phyloP scores from a whole-genome alignment of 441 rosid species.

The Gossypium davidsonii region DNA sequence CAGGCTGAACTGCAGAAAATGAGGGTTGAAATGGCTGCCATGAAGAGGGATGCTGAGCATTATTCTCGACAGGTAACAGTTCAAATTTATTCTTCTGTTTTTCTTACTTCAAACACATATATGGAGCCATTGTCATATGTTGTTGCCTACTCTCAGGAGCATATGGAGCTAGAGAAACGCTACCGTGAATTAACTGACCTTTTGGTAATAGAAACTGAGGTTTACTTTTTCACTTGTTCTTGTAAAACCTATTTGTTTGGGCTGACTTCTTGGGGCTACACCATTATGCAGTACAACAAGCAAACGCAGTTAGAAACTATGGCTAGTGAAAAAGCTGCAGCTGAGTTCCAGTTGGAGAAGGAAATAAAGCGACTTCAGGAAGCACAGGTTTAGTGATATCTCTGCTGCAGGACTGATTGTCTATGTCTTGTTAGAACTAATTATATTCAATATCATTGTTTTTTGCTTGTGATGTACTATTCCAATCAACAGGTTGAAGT shows the following conservation, averaged over 20 bases:
- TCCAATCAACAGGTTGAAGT: conserved; percentile 61
- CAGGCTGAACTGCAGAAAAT: conserved; percentile 93
- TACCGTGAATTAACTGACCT: conserved; percentile 96
- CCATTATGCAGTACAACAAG: conserved; percentile 71
- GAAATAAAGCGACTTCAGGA: conserved; percentile 82
- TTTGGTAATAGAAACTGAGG: conserved; percentile 51
- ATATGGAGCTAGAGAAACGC: conserved; percentile 93
- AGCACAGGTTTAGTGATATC: conserved; percentile 51
- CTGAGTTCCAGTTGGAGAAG: conserved; percentile 96
- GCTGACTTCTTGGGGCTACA: conserved; percentile 15
- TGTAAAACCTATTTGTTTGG: conserved; percentile 2
- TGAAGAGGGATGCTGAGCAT: conserved; percentile 98
- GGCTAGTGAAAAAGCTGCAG: conserved; percentile 98
- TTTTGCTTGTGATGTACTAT: conserved; percentile 9
- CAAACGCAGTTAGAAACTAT: conserved; percentile 97
- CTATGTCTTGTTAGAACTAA: conserved; percentile 7
- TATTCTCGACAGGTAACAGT: conserved; percentile 88
- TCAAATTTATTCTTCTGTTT: conserved; percentile 16
- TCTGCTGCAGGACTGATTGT: not conserved
- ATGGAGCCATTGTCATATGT: conserved; percentile 20
- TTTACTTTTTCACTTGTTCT: conserved; percentile 14
- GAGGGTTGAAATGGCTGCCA: conserved; percentile 96
- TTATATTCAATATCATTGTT: conserved; percentile 4
- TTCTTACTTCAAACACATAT: conserved; percentile 1
- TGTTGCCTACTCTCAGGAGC: conserved; percentile 62